Percentiles rank a stretch among this genome's conserved stretches.
Evolutionary conservation across 371 early-diverging fungal species (phyloP).

Genomic region (Mucor velutinosus): DNA sequence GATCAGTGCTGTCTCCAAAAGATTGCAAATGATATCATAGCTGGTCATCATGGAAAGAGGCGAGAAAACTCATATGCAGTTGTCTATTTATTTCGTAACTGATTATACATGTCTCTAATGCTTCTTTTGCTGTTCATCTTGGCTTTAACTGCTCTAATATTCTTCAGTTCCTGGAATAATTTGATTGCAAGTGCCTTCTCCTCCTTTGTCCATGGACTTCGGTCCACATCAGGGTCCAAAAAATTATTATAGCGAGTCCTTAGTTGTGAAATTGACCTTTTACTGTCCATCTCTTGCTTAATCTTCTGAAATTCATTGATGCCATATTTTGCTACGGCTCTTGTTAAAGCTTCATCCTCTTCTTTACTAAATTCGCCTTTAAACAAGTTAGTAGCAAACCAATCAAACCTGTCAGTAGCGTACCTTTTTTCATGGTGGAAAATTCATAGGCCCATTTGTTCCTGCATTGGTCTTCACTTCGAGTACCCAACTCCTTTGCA

Average conservation of each 20-base stretch:
- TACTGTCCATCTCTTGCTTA: conserved; percentile 18
- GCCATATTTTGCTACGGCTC: conserved; percentile 17
- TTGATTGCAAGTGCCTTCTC: conserved; percentile 20
- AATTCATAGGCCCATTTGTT: conserved; percentile 26
- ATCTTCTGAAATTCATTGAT: conserved; percentile 15
- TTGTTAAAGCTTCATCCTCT: conserved; percentile 19
- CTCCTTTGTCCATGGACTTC: conserved; percentile 40
- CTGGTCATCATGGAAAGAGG: not conserved
- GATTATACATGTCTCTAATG: conserved; percentile 18
- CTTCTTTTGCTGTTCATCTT: conserved; percentile 19
- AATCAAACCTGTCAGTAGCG: not conserved
- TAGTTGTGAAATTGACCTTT: conserved; percentile 14
- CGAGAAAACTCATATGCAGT: not conserved
- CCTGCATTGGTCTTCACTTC: conserved; percentile 26
- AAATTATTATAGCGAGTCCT: conserved; percentile 28
- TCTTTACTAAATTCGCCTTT: conserved; percentile 20
- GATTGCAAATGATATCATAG: not conserved
- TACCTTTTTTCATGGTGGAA: conserved; percentile 18
- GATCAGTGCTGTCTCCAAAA: not conserved
- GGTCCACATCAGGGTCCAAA: conserved; percentile 35
- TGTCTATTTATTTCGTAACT: conserved; percentile 4
- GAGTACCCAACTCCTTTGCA: conserved; percentile 4
- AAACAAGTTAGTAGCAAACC: not conserved
- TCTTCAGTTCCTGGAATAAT: conserved; percentile 7
- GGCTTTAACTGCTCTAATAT: conserved; percentile 7